Conservation (phyloP, 805 yeast species). For the Candida pseudoglaebosa region DNA sequence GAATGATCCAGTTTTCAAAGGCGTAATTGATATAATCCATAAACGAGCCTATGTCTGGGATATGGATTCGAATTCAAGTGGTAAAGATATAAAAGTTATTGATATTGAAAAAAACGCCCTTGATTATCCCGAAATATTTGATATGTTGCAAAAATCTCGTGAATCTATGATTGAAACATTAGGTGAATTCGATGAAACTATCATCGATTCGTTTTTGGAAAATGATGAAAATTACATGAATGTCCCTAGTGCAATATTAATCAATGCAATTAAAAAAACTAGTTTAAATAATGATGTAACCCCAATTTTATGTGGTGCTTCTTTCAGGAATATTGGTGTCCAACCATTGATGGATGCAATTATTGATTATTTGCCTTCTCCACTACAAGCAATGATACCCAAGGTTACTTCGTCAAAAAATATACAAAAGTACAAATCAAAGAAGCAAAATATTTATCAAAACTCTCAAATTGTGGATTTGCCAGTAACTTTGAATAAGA, state of each 20-base stretch:
- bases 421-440: conserved; percentile 14
- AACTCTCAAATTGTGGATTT: conserved; percentile 12
- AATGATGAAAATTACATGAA: conserved; percentile 62
- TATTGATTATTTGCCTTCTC: conserved; percentile 75
- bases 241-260: conserved; percentile 54
- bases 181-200: conserved; percentile 74
- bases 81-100: conserved; percentile 46
- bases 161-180: conserved; percentile 80
- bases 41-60: conserved; percentile 57
- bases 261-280: conserved; percentile 56
- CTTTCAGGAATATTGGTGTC: conserved; percentile 89
- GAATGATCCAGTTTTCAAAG: conserved; percentile 49
- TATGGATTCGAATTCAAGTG: conserved; percentile 36
- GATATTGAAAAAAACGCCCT: conserved; percentile 33
- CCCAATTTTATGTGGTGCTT: conserved; percentile 91
- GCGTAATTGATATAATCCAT: conserved; percentile 73
- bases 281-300: conserved; percentile 56
- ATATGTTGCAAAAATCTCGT: conserved; percentile 54
- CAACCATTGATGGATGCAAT: conserved; percentile 90
- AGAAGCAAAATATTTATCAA: conserved; percentile 13
- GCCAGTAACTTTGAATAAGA: conserved; percentile 36
- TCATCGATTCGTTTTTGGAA: conserved; percentile 76
- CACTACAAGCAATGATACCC: conserved; percentile 59
- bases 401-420: conserved; percentile 35
- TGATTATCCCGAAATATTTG: conserved; percentile 29